Evolutionary conservation across 805 yeast species (phyloP), one percentile per base, ranked within the genome.

Genomic region (Metschnikowia noctiluminum): DNA sequence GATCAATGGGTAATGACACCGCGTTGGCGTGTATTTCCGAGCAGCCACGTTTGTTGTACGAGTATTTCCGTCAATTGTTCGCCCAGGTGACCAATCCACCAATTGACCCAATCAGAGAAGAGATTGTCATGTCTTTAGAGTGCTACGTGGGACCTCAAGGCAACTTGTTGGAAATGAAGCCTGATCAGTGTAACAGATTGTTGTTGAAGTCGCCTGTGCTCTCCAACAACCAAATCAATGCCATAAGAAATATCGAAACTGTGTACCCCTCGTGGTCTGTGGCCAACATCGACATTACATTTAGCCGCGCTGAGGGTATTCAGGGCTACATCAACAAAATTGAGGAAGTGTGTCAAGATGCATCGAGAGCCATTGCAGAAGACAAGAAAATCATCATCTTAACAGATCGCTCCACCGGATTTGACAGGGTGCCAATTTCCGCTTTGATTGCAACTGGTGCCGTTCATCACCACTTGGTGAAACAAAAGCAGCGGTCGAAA

Each of bases 71-170:
- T 62, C 96, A 92, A 69, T 78, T 92, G 63, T 92, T 92, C 73
- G 99, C 99, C 16, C 99, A 92, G 72, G 99, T 92, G 48, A 92
- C 99, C 31, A 92, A 92, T 72, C 99, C 99, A 49, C 98, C 99
- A 43, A 94, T 92, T 64, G 99, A 92, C 68, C 98, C 99, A 45
- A 94, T 92, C 60, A 85, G 98, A 68, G 99, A 92, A 73, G 85
- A 85, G 51, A 88, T 92, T 59, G 98, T 94, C 63, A 92, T 92
- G 99, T 89, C 97, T 11, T 78, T 94, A 58, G 97, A 92, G 68
- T 92, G 99, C 72, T 89, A 87, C 69, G 84, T 92, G 62, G 99
- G 99, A 48, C 98, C 98, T n/a, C 98, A 94, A 69, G 98, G 96
- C 50, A 92, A 92, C 66, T 72, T 92, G 56, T 79, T 92, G 62